A percentile compares a stretch with the other conserved stretches of the same genome.
Conservation (phyloP, 352 stramenopile species). For the Phytophthora cactorum region DNA sequence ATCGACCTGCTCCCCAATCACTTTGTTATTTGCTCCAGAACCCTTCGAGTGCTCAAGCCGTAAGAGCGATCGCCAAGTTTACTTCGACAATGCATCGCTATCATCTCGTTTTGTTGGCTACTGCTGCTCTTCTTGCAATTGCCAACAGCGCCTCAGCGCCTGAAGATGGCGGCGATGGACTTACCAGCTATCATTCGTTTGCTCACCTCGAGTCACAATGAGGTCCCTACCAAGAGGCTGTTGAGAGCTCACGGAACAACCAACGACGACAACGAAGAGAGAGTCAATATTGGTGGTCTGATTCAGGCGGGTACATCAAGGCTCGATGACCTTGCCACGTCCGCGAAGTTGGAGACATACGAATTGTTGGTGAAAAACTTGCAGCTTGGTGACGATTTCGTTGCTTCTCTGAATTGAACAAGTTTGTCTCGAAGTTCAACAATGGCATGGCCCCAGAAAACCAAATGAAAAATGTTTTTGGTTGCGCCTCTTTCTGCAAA, state of each 20-base stretch:
- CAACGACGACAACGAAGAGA: neutral
- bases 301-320: neutral
- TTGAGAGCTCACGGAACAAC: neutral
- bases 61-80: neutral
- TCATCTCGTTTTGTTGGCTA: neutral
- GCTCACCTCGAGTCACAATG: neutral
- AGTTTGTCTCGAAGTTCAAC: neutral
- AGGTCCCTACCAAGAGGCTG: neutral
- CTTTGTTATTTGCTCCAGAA: no score
- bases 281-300: neutral
- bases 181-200: neutral
- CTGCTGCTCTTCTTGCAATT: neutral
- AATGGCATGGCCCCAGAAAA: neutral
- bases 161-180: neutral
- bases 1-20: no score
- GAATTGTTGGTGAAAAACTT: neutral
- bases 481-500: neutral
- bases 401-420: neutral
- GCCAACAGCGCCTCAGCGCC: neutral
- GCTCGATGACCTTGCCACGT: neutral
- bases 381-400: neutral
- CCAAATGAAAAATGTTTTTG: neutral
- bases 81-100: neutral
- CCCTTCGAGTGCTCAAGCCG: no score
- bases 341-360: neutral